phyloP scores from a whole-genome alignment of 202 grass and related monocot species.

The Hordeum pubiflorum region DNA sequence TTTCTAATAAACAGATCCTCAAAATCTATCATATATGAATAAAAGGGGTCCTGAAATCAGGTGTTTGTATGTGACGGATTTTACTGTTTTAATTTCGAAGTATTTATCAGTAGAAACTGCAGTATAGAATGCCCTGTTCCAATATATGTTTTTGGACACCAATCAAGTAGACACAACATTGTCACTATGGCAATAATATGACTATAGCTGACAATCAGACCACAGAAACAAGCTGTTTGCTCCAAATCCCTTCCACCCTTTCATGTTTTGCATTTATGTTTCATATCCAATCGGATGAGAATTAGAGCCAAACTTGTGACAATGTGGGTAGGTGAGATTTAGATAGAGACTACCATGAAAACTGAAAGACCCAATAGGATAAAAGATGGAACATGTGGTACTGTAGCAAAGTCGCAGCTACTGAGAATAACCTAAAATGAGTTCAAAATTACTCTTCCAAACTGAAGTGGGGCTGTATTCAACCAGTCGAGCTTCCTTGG shows the following conservation, averaged over 20 bases:
- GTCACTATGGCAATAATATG: background rate
- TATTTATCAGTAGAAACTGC: background rate
- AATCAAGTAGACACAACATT: background rate
- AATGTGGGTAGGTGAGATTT: background rate
- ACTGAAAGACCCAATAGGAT: slow-evolving; percentile 12
- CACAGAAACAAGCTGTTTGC: background rate
- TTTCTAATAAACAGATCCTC: background rate
- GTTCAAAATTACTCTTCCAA: slow-evolving; percentile 79
- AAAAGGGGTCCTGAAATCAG: background rate
- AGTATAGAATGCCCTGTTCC: background rate
- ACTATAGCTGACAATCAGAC: background rate
- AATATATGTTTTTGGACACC: background rate
- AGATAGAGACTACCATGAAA: background rate
- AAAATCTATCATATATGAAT: background rate
- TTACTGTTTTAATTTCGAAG: background rate
- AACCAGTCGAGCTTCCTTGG: slow-evolving; percentile 93
- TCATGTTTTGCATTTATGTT: background rate
- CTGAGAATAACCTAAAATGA: slow-evolving; percentile 40
- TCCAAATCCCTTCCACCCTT: background rate
- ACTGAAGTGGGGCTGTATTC: slow-evolving; percentile 87
- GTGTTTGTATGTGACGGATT: background rate
- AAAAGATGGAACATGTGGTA: background rate
- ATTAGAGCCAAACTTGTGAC: background rate
- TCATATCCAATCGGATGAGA: background rate
- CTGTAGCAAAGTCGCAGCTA: slow-evolving; percentile 23